These are phyloP conservation scores for Suhomyces ambrosiae DNA, from an alignment of 1,139 yeast genomes.

Conservation along the genomic window DNA sequence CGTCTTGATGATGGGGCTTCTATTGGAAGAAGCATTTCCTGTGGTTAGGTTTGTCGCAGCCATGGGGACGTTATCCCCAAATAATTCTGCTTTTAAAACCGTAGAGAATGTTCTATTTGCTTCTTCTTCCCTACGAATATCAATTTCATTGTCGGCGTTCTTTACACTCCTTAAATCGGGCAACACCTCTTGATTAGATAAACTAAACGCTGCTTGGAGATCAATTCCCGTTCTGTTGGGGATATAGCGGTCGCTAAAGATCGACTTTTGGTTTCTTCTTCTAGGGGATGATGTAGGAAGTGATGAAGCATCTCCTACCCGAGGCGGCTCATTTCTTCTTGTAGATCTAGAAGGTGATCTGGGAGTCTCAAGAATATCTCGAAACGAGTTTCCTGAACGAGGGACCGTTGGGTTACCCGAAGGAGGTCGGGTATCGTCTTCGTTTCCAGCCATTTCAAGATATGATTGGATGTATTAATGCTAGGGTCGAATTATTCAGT, in stretches of 20 bases:
- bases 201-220: conserved; percentile 81
- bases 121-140: conserved; percentile 69
- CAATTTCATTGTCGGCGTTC: conserved; percentile 60
- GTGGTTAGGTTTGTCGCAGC: conserved; percentile 41
- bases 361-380: conserved; percentile 37
- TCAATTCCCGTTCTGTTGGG: conserved; percentile 87
- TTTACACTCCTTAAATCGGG: conserved; percentile 38
- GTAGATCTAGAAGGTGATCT: conserved; percentile 46
- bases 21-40: conserved; percentile 12
- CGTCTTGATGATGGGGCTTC: conserved; percentile 12
- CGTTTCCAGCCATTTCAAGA: conserved; percentile 11
- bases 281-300: conserved; percentile 41
- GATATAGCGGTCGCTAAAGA: conserved; percentile 81
- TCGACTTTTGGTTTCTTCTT: conserved; percentile 44
- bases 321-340: conserved; percentile 36
- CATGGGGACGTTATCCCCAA: conserved; percentile 80
- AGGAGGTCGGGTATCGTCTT: conserved; percentile 4
- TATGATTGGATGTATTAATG: conserved; percentile 1
- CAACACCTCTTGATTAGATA: conserved; percentile 51
- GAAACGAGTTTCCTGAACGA: conserved; percentile 2
- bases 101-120: conserved; percentile 88
- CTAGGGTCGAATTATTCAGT: not conserved
- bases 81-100: conserved; percentile 83
- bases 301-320: conserved; percentile 24
- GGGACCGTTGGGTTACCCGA: conserved; percentile 5